These are phyloP conservation scores for Syzygium syzygioides DNA, from an alignment of 441 rosid species.

Conservation along the genomic window DNA sequence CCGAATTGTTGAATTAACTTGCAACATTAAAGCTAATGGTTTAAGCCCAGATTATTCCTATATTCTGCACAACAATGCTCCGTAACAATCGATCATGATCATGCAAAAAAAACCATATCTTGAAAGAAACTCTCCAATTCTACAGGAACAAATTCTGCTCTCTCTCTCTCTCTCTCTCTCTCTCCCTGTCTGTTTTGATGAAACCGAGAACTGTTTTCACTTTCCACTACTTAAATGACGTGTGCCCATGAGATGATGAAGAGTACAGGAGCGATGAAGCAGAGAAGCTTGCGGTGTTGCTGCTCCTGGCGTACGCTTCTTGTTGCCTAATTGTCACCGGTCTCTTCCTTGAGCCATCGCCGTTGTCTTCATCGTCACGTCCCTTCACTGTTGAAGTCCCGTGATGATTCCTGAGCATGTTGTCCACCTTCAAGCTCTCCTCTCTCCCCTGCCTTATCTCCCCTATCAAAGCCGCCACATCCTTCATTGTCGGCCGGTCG, in stretches of 20 bases:
- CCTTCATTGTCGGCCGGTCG: constrained; percentile 13
- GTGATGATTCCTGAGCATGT: not conserved
- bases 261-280: constrained; percentile 4
- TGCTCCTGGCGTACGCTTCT: not conserved
- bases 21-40: not conserved
- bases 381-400: not conserved
- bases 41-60: not conserved
- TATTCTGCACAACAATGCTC: not conserved
- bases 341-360: not conserved
- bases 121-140: not conserved
- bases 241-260: not conserved
- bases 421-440: constrained; percentile 1
- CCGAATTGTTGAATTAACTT: not conserved
- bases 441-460: constrained; percentile 13
- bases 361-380: not conserved
- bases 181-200: not conserved
- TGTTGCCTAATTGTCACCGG: not conserved
- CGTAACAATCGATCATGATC: not conserved
- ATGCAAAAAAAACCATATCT: not conserved
- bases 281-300: constrained; percentile 8
- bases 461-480: constrained; percentile 10
- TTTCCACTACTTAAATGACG: not conserved
- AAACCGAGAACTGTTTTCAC: not conserved
- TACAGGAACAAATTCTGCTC: not conserved
- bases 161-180: not conserved